These are phyloP conservation scores for Trichoderma asperellum DNA, from an alignment of 2,329 filamentous ascomycete species.

Conservation along the genomic window DNA sequence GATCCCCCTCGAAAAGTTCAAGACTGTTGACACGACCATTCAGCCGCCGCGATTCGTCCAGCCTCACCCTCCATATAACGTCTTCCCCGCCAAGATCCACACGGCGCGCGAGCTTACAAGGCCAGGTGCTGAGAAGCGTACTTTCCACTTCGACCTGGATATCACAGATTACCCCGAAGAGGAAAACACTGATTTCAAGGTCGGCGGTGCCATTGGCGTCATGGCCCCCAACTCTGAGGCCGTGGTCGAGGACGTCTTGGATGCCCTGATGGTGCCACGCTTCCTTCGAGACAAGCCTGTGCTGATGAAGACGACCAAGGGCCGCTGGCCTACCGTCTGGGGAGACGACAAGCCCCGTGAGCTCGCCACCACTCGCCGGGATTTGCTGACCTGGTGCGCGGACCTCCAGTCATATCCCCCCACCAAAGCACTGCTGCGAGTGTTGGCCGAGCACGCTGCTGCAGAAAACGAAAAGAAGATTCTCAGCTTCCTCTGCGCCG, in stretches of 20 bases:
- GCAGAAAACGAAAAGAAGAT: conserved; percentile 87
- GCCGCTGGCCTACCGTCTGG: conserved; percentile 98
- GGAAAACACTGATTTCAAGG: conserved; percentile 87
- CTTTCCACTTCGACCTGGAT: conserved; percentile 96
- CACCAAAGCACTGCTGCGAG: conserved; percentile 81
- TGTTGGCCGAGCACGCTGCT: conserved; percentile 82
- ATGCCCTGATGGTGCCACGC: conserved; percentile 78
- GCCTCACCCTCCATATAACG: conserved; percentile 89
- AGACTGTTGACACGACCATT: conserved; percentile 57
- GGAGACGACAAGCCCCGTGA: conserved; percentile 84
- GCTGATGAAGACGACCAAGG: conserved; percentile 74
- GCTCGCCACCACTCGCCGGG: conserved; percentile 85
- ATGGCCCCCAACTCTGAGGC: conserved; percentile 81
- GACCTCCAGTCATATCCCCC: conserved; percentile 93
- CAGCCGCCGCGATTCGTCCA: conserved; percentile 90
- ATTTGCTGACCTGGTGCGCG: conserved; percentile 93
- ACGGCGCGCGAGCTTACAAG: conserved; percentile 84
- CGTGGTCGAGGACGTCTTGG: conserved; percentile 81
- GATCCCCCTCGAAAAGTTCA: conserved; percentile 31
- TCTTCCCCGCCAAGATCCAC: conserved; percentile 87
- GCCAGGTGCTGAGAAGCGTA: conserved; percentile 90
- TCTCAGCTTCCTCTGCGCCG: conserved; percentile 81
- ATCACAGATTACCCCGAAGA: conserved; percentile 92
- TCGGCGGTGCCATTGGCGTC: conserved; percentile 92
- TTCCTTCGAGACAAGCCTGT: conserved; percentile 84